phyloP scores from a whole-genome alignment of 768 basidiomycete genomes.

The Chalciporus piperatus region DNA sequence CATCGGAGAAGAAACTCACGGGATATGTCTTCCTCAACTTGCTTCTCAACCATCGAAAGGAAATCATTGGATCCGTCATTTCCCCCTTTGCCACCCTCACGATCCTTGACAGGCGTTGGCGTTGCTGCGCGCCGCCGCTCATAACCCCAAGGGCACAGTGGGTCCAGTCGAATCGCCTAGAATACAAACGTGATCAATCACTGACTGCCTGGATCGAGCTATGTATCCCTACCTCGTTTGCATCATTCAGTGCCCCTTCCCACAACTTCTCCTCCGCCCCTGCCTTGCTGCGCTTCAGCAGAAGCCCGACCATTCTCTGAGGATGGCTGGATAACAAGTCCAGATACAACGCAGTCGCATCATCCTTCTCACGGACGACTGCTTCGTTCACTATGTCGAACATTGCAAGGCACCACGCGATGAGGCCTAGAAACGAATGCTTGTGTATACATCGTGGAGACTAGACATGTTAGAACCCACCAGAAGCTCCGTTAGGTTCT shows the following conservation, averaged over 20 bases:
- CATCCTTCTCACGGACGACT: not conserved
- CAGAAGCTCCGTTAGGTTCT: not conserved
- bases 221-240: not conserved
- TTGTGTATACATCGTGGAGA: not conserved
- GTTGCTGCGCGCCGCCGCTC: not conserved
- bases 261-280: not conserved
- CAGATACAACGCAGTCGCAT: slow-evolving; percentile 1
- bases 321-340: not conserved
- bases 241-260: slow-evolving; percentile 4
- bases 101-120: not conserved
- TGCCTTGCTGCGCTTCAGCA: slow-evolving; percentile 4
- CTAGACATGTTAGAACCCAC: not conserved
- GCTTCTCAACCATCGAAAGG: not conserved
- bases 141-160: not conserved
- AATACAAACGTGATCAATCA: not conserved
- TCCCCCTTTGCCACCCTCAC: not conserved
- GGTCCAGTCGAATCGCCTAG: not conserved
- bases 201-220: not conserved
- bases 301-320: not conserved
- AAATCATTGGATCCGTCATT: not conserved
- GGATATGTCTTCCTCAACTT: not conserved
- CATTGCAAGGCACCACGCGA: not conserved
- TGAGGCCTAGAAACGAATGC: not conserved
- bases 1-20: not conserved
- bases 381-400: not conserved